A percentile compares a stretch with the other conserved stretches of the same genome.
phyloP scores from a whole-genome alignment of 768 basidiomycete species.

The Scleroderma bovista region DNA sequence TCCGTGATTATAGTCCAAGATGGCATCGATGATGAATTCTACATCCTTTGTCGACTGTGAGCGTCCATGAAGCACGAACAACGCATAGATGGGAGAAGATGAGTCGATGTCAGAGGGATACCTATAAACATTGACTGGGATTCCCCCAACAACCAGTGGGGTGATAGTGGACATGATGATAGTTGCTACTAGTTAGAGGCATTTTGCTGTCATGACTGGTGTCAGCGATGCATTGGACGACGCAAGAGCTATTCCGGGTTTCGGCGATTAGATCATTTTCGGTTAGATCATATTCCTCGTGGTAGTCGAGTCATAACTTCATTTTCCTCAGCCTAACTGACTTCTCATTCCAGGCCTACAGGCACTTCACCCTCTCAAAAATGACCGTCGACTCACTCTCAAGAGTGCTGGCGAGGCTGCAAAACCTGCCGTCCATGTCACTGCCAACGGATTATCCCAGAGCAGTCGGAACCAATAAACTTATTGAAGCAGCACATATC shows the following conservation, averaged over 20 bases:
- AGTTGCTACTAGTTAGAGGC: not conserved
- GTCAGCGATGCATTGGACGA: not conserved
- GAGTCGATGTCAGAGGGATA: constrained; percentile 13
- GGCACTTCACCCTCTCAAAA: not conserved
- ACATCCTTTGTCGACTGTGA: constrained; percentile 9
- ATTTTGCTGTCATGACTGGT: too few relatives aligned
- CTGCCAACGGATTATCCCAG: constrained; percentile 96
- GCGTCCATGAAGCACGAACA: constrained; percentile 28
- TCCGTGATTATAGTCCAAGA: constrained; percentile 18
- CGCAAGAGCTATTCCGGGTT: not conserved
- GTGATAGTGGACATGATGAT: constrained; percentile 14
- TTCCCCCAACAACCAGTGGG: constrained; percentile 20
- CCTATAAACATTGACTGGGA: constrained; percentile 19
- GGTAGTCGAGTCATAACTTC: not conserved
- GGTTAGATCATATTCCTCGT: not conserved
- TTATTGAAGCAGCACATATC: constrained; percentile 80
- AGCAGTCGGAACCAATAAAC: constrained; percentile 61
- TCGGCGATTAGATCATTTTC: not conserved
- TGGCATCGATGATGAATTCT: constrained; percentile 10
- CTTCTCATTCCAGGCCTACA: not conserved
- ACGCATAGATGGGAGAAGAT: constrained; percentile 18
- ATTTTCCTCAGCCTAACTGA: not conserved
- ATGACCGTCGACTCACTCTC: constrained; percentile 34
- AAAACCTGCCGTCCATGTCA: constrained; percentile 82
- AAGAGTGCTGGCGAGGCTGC: constrained; percentile 60